These are phyloP conservation scores for Martiniozyma asiatica DNA, from an alignment of 1,139 yeast genomes.

Conservation along the genomic window DNA sequence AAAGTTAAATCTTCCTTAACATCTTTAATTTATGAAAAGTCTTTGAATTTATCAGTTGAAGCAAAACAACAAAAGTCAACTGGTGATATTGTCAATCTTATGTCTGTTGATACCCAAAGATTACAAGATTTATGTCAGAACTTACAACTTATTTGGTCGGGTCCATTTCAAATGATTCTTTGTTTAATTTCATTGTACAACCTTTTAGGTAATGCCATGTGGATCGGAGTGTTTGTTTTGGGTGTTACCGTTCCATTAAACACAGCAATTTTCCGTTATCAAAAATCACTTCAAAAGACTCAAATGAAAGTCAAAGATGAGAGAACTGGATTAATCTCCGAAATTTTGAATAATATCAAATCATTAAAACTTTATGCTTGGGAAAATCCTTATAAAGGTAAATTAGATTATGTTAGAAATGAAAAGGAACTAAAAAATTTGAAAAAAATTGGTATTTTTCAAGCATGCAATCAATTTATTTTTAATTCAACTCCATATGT, in stretches of 20 bases:
- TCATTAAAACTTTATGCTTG: slow-evolving; percentile 89
- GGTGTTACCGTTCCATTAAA: slow-evolving; percentile 78
- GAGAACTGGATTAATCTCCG: slow-evolving; percentile 67
- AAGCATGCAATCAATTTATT: slow-evolving; percentile 62
- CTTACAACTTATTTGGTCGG: slow-evolving; percentile 87
- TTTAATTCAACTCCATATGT: slow-evolving; percentile 86
- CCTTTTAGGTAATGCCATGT: slow-evolving; percentile 81
- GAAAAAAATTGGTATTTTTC: slow-evolving; percentile 63
- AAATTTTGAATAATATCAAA: slow-evolving; percentile 82
- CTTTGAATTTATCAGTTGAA: slow-evolving; percentile 73
- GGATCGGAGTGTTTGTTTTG: slow-evolving; percentile 91
- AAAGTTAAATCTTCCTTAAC: slow-evolving; percentile 72
- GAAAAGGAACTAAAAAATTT: slow-evolving; percentile 76
- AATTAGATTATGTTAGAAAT: slow-evolving; percentile 71
- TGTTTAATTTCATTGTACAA: slow-evolving; percentile 70
- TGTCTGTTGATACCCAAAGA: slow-evolving; percentile 95
- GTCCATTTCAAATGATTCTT: slow-evolving; percentile 81
- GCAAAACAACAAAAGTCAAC: slow-evolving; percentile 70
- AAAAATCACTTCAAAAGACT: slow-evolving; percentile 65
- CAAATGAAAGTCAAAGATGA: slow-evolving; percentile 61
- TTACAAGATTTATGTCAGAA: slow-evolving; percentile 82
- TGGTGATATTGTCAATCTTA: slow-evolving; percentile 94
- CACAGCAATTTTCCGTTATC: slow-evolving; percentile 58
- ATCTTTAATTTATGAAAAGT: slow-evolving; percentile 67
- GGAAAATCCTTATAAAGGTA: slow-evolving; percentile 76